Conservation (phyloP, 805 yeast genomes). For the Metschnikowia corniflorae region DNA sequence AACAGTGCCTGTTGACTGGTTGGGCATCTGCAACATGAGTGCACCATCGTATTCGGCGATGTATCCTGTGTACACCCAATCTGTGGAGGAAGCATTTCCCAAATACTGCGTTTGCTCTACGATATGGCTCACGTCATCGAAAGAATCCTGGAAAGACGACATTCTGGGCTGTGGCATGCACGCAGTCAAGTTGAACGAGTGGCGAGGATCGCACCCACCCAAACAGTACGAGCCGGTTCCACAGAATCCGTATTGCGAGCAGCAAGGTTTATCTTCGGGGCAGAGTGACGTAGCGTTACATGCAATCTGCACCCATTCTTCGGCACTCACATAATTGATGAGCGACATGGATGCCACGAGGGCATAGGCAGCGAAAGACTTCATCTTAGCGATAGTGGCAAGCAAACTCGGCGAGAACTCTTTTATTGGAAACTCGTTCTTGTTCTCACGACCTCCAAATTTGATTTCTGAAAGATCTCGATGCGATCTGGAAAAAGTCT, state of each 20-base stretch:
- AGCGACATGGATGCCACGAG: constrained; percentile 8
- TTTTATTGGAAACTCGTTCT: too few species aligned
- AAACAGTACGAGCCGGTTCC: constrained; percentile 77
- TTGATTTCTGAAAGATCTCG: too few species aligned
- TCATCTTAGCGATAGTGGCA: constrained; percentile 4
- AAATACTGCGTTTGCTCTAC: constrained; percentile 40
- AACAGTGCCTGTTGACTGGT: constrained; percentile 70
- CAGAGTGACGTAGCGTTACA: constrained; percentile 60
- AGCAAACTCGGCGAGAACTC: background rate
- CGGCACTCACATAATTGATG: constrained; percentile 10
- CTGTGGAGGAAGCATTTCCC: constrained; percentile 66
- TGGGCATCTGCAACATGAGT: constrained; percentile 71
- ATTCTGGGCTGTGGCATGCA: constrained; percentile 89
- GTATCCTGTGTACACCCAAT: constrained; percentile 71
- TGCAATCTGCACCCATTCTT: constrained; percentile 12
- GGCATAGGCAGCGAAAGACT: constrained; percentile 5
- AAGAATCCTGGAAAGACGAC: constrained; percentile 42
- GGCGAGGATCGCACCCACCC: constrained; percentile 83
- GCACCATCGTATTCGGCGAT: constrained; percentile 48
- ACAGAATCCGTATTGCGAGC: constrained; percentile 76
- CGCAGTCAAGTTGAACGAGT: constrained; percentile 58
- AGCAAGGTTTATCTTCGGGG: constrained; percentile 82
- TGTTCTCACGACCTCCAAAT: too few species aligned
- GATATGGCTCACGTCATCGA: constrained; percentile 31
- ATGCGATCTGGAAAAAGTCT: too few species aligned